Percentiles rank a stretch among this genome's conserved stretches.
phyloP scores from a whole-genome alignment of 768 basidiomycete species.

The Austroboletus festivus region DNA sequence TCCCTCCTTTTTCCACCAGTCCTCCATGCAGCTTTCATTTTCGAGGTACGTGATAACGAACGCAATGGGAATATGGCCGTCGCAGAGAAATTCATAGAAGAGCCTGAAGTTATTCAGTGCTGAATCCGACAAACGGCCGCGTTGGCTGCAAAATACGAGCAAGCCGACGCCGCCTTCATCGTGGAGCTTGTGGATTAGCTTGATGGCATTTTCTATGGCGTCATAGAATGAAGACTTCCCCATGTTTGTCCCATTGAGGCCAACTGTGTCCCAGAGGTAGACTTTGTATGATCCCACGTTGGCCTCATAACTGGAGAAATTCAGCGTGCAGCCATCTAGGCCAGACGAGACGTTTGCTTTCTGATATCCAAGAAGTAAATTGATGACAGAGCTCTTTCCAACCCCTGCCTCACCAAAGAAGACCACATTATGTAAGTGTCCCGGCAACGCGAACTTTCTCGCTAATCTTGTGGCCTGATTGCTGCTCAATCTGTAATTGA shows the following conservation, averaged over 20 bases:
- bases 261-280: conserved; percentile 32
- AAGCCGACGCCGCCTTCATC: conserved; percentile 35
- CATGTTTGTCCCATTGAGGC: conserved; percentile 22
- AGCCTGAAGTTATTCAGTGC: conserved; percentile 32
- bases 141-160: conserved; percentile 36
- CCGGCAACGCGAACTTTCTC: conserved; percentile 9
- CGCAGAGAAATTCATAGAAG: conserved; percentile 39
- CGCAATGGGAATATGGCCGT: conserved; percentile 35
- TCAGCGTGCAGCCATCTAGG: conserved; percentile 34
- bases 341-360: conserved; percentile 25
- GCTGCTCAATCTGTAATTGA: conserved; percentile 9
- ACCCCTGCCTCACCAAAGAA: conserved; percentile 40
- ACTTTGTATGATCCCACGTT: conserved; percentile 19
- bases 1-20: conserved; percentile 30
- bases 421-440: conserved; percentile 27
- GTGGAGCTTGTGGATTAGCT: conserved; percentile 29
- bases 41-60: conserved; percentile 42
- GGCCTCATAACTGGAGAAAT: conserved; percentile 21
- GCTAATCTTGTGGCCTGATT: conserved; percentile 11
- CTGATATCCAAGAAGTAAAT: conserved; percentile 31
- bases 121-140: conserved; percentile 27
- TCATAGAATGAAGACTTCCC: conserved; percentile 4
- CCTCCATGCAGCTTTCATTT: conserved; percentile 24
- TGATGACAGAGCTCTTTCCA: conserved; percentile 41
- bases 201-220: conserved; percentile 25